Evolutionary conservation across 2,329 filamentous ascomycete species (phyloP).

Genomic region (Penicillium psychrosexuale): DNA sequence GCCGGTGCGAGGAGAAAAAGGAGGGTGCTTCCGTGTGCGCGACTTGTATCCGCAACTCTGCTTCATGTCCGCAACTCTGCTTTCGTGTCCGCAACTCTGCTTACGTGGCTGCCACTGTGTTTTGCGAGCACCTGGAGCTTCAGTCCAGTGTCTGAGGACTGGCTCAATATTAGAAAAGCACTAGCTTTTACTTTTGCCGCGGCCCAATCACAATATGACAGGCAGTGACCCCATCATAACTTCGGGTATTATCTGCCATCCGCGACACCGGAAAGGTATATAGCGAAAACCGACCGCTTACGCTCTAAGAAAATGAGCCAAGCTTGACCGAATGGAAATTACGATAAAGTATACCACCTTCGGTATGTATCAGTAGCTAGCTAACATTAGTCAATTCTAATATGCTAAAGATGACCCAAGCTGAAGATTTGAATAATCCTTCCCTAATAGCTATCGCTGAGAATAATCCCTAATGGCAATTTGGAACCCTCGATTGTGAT

Average conservation of each 20-base stretch:
- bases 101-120: not conserved
- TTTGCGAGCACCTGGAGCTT: no score
- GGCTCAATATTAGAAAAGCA: no score
- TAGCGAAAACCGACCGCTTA: not conserved
- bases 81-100: not conserved
- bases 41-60: not conserved
- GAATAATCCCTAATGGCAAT: not conserved
- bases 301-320: not conserved
- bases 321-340: not conserved
- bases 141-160: not conserved
- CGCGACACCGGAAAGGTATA: not conserved
- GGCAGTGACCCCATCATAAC: not conserved
- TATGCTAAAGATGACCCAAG: not conserved
- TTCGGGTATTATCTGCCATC: not conserved
- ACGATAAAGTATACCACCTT: not conserved
- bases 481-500: not conserved
- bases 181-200: no score
- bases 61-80: not conserved
- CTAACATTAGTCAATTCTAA: not conserved
- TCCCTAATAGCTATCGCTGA: not conserved
- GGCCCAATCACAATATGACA: no score
- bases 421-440: not conserved
- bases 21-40: not conserved
- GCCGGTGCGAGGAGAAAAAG: not conserved
- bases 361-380: not conserved